Evolutionary conservation across 768 basidiomycete genomes (phyloP).

Genomic region (Psilocybe cubensis): DNA sequence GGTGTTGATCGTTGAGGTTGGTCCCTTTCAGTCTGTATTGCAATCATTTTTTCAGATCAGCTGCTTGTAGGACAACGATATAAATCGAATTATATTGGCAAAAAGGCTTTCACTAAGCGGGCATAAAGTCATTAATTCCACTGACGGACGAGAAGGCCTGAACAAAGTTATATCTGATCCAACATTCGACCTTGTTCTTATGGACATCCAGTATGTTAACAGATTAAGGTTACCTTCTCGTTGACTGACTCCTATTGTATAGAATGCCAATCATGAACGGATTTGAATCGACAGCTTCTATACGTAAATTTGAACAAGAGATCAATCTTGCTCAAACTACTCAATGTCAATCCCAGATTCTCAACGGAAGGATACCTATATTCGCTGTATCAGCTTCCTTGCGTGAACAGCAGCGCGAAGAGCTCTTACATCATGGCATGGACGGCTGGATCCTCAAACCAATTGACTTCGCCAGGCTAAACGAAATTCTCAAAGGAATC

Average conservation of each 20-base stretch:
- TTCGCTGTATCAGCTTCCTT: slow-evolving; percentile 84
- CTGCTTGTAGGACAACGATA: slow-evolving; percentile 62
- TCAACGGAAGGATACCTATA: slow-evolving; percentile 75
- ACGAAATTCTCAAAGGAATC: slow-evolving; percentile 60
- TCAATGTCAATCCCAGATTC: slow-evolving; percentile 42
- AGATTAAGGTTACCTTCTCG: background rate
- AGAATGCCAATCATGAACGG: slow-evolving; percentile 86
- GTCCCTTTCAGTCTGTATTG: slow-evolving; percentile 12
- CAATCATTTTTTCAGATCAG: no score
- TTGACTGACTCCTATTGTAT: background rate
- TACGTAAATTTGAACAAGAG: slow-evolving; percentile 58
- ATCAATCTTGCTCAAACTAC: slow-evolving; percentile 5
- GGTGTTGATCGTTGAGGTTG: slow-evolving; percentile 71
- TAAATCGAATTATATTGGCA: slow-evolving; percentile 72
- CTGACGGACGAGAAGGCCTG: slow-evolving; percentile 78
- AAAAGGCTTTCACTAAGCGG: slow-evolving; percentile 71
- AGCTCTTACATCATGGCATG: slow-evolving; percentile 58
- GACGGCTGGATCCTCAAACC: slow-evolving; percentile 89
- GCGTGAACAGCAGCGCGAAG: slow-evolving; percentile 54
- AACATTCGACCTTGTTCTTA: slow-evolving; percentile 73
- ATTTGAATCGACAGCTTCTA: slow-evolving; percentile 66
- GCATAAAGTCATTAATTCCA: slow-evolving; percentile 64
- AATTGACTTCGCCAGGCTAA: slow-evolving; percentile 73
- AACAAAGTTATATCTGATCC: slow-evolving; percentile 59
- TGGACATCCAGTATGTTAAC: slow-evolving; percentile 76